A percentile compares a stretch with the other conserved stretches of the same genome.
phyloP scores from a whole-genome alignment of 805 yeast species.

The Kregervanrija pseudodelftensis region DNA sequence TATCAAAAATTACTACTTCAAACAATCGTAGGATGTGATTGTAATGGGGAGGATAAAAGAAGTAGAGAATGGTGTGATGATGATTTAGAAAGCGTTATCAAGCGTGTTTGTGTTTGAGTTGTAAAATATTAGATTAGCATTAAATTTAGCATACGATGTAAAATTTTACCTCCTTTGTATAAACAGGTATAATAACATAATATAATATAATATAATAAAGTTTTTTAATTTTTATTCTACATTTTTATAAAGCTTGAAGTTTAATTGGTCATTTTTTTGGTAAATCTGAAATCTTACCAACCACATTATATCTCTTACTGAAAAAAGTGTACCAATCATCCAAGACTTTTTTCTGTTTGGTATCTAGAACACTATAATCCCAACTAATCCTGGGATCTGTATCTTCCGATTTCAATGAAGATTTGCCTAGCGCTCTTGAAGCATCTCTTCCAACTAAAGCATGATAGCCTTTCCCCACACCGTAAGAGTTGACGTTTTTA shows the following conservation, averaged over 20 bases:
- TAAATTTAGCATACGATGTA: too few species aligned
- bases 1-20: slow-evolving; percentile 41
- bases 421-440: slow-evolving; percentile 66
- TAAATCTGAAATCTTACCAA: slow-evolving; percentile 30
- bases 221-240: too few species aligned
- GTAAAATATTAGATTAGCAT: too few species aligned
- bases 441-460: slow-evolving; percentile 73
- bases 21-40: slow-evolving; percentile 32
- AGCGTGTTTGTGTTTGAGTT: slow-evolving; percentile 28
- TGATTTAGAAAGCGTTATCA: slow-evolving; percentile 40
- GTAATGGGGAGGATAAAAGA: slow-evolving; percentile 41
- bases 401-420: slow-evolving; percentile 50
- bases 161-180: too few species aligned
- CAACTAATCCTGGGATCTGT: slow-evolving; percentile 36
- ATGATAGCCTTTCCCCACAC: slow-evolving; percentile 69
- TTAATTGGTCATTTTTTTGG: slow-evolving; percentile 10
- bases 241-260: not conserved
- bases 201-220: too few species aligned
- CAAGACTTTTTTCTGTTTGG: slow-evolving; percentile 51
- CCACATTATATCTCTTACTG: slow-evolving; percentile 43
- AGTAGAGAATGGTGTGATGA: slow-evolving; percentile 52
- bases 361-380: slow-evolving; percentile 46
- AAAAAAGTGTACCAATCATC: slow-evolving; percentile 72
- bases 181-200: too few species aligned
- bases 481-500: slow-evolving; percentile 57